A percentile compares a stretch with the other conserved stretches of the same genome.
phyloP scores from a whole-genome alignment of 2,329 filamentous ascomycete species.

The Fusarium haematococcum region DNA sequence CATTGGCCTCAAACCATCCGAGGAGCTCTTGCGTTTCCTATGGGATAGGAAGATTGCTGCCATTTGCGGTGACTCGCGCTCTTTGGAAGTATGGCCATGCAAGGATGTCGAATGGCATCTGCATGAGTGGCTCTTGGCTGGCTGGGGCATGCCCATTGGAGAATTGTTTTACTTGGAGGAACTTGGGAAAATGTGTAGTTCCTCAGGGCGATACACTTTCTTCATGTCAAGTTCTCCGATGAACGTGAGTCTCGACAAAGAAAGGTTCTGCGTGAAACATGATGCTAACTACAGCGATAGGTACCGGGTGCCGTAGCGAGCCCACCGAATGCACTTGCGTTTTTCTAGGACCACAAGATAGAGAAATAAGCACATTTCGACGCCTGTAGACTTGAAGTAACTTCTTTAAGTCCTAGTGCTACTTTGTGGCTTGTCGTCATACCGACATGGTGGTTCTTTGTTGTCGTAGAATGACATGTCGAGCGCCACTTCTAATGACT shows the following conservation, averaged over 20 bases:
- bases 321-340: conserved; percentile 27
- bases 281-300: neutral
- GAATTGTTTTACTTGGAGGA: conserved; percentile 50
- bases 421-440: neutral
- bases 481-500: too few relatives aligned
- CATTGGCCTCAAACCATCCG: conserved; percentile 53
- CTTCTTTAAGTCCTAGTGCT: neutral
- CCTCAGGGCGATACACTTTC: conserved; percentile 59
- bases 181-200: conserved; percentile 60
- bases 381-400: neutral
- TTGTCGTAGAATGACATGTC: too few relatives aligned
- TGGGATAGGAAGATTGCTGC: conserved; percentile 57
- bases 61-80: conserved; percentile 54
- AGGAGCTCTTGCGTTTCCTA: conserved; percentile 53
- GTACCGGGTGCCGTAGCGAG: conserved; percentile 31
- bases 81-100: conserved; percentile 55
- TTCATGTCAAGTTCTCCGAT: conserved; percentile 61
- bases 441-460: too few relatives aligned
- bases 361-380: neutral
- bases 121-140: conserved; percentile 59
- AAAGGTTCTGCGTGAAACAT: too few relatives aligned
- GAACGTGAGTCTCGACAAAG: conserved; percentile 44
- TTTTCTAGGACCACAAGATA: conserved; percentile 8
- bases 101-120: conserved; percentile 37
- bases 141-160: conserved; percentile 59